Evolutionary conservation across 176 grass and related monocot genomes (phyloP).

Genomic region (Hordeum vulgare): DNA sequence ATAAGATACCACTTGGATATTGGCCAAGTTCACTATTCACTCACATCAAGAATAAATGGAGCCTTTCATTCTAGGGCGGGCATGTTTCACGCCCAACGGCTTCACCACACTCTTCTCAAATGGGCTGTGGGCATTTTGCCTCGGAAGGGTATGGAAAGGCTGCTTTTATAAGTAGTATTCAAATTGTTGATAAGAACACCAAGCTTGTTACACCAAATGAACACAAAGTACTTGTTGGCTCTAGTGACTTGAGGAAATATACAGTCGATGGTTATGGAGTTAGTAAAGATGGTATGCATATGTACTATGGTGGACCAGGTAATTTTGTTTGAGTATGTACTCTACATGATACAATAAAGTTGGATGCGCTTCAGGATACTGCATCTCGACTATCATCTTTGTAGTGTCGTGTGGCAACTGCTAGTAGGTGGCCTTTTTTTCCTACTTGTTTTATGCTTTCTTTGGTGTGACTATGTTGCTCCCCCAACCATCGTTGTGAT

Average conservation of each 20-base stretch:
- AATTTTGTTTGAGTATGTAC: background rate
- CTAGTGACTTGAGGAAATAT: background rate
- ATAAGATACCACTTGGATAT: constrained; percentile 13
- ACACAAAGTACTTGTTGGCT: background rate
- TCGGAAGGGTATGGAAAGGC: constrained; percentile 5
- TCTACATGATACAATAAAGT: background rate
- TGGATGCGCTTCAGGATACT: too few relatives aligned
- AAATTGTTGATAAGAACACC: background rate
- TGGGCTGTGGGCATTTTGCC: constrained; percentile 37
- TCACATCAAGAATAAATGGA: background rate
- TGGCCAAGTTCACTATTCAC: constrained; percentile 28
- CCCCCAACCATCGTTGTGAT: too few relatives aligned
- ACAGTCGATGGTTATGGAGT: background rate
- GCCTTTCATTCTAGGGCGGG: background rate
- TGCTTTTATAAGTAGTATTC: background rate
- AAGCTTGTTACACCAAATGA: background rate
- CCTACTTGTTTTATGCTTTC: too few relatives aligned
- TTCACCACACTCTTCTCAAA: background rate
- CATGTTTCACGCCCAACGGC: background rate
- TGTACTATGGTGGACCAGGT: constrained; percentile 20
- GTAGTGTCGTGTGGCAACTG: too few relatives aligned
- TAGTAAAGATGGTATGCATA: background rate
- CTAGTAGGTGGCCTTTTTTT: too few relatives aligned
- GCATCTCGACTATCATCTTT: too few relatives aligned
- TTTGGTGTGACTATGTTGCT: too few relatives aligned